Evolutionary conservation across 805 yeast genomes (phyloP).

Genomic region (Myxozyma udenii): DNA sequence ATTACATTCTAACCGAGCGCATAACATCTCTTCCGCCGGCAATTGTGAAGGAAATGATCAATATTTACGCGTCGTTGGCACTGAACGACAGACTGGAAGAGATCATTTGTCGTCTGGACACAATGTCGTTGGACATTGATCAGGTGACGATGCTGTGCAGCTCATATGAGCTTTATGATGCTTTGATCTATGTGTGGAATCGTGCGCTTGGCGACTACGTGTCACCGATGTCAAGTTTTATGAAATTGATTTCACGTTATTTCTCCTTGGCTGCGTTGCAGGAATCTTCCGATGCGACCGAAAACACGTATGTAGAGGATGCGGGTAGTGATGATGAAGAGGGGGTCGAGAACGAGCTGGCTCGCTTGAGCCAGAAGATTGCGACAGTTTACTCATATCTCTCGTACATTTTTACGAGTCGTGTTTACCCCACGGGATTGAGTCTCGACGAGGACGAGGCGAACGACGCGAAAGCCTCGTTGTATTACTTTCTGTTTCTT

Average conservation of each 20-base stretch:
- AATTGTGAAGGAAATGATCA: slow-evolving; percentile 61
- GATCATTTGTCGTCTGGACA: slow-evolving; percentile 65
- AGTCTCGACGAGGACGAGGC: slow-evolving; percentile 42
- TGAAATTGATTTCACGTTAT: slow-evolving; percentile 37
- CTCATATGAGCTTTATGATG: slow-evolving; percentile 55
- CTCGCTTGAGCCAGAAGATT: slow-evolving; percentile 9
- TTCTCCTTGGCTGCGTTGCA: slow-evolving; percentile 1
- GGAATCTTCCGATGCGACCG: slow-evolving; percentile 14
- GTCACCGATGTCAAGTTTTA: slow-evolving; percentile 65
- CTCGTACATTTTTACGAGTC: slow-evolving; percentile 67
- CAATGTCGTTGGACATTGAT: slow-evolving; percentile 71
- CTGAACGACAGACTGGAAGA: slow-evolving; percentile 58
- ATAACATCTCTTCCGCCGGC: slow-evolving; percentile 57
- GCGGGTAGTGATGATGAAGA: slow-evolving; percentile 29
- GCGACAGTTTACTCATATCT: slow-evolving; percentile 56
- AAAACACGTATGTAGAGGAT: slow-evolving; percentile 5
- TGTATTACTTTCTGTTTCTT: slow-evolving; percentile 60
- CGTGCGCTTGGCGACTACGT: slow-evolving; percentile 63
- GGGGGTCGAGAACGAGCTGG: slow-evolving; percentile 5
- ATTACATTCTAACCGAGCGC: slow-evolving; percentile 48
- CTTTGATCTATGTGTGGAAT: slow-evolving; percentile 70
- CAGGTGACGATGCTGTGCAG: slow-evolving; percentile 63
- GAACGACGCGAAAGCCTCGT: slow-evolving; percentile 46
- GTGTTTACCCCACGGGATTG: slow-evolving; percentile 73
- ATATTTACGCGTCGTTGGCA: slow-evolving; percentile 44